Evolutionary conservation across 345 rosid genomes (phyloP), one percentile per base, ranked within the genome.

Genomic region (Pistacia vera): DNA sequence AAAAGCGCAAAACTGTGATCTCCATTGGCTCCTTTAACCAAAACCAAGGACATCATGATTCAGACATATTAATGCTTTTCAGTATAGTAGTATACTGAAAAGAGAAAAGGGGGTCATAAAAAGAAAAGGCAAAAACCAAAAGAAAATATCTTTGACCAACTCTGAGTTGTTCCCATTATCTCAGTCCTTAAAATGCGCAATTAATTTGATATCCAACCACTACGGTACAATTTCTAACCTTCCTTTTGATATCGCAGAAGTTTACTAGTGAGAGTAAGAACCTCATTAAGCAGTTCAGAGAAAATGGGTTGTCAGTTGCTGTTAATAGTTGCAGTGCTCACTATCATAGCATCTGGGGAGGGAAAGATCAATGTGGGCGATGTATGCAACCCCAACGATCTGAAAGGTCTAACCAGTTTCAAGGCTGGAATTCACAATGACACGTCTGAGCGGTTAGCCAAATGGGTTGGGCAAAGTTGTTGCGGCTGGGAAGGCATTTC

Each of bases 401-500:
- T 87, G 52, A 79, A 76, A 70, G 89, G 85, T 38, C 82, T 87
- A 17, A 75, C 57, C 9, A 75, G 78, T 35, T 86, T 87, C 80
- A 86, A 81, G 80, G 75, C 80, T 8, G 83, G 79, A 66, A 84
- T 89, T 63, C 80, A 55, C 4, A 44, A 63, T 4, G 91, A 87
- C 70, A 86, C 83, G 38, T 89, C 91, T 11, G 72, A 79, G 76
- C 75, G 93, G 61, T 68, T 86, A 11, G 81, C 66, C 0, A 87
- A 81, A 28, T 87, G 89, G 91, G 75, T 55, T 41, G 90, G 88
- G 38, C 20, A 0, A 3, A 51, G 78, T 41, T 89, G 90, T 70
- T 87, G 91, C 78, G 57, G 44, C 17, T 89, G 93, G 91, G 85
- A 83, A 77, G 93, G 91, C 46, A 68, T 87, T 75, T 62, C 65